phyloP scores from a whole-genome alignment of 305 asterid species.

The Solanum chacoense region DNA sequence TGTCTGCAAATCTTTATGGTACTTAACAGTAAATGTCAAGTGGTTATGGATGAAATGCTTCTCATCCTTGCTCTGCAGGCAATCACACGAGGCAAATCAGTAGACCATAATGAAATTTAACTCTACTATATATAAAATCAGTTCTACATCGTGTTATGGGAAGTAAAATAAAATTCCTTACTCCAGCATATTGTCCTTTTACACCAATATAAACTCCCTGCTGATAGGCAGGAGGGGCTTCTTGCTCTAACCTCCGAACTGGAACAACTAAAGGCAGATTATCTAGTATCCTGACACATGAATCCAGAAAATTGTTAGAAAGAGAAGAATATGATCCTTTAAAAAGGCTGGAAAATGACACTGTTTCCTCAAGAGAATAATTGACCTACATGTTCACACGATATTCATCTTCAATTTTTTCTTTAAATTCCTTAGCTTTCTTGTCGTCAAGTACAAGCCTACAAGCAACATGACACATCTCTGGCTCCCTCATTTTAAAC shows the following conservation, averaged over 20 bases:
- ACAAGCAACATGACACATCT: conserved; percentile 59
- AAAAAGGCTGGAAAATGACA: background rate
- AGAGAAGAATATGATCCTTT: background rate
- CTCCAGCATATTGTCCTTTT: conserved; percentile 70
- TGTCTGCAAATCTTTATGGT: conserved; percentile 55
- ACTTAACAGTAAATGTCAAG: conserved; percentile 60
- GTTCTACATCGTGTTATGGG: background rate
- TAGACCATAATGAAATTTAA: background rate
- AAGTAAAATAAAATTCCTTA: conserved; percentile 26
- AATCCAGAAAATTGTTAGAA: conserved; percentile 1
- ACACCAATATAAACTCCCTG: conserved; percentile 64
- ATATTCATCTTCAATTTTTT: conserved; percentile 62
- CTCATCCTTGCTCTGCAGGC: conserved; percentile 55
- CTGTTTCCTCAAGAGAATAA: background rate
- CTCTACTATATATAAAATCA: background rate
- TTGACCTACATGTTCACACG: conserved; percentile 63
- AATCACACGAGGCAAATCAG: background rate
- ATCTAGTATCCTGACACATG: conserved; percentile 59
- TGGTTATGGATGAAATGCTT: conserved; percentile 61
- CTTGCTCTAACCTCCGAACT: conserved; percentile 49
- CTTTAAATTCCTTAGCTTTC: conserved; percentile 59
- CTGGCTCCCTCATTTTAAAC: conserved; percentile 87
- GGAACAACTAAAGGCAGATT: conserved; percentile 83
- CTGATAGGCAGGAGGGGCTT: conserved; percentile 60
- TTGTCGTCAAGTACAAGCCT: conserved; percentile 46